Evolutionary conservation across 768 basidiomycete species (phyloP), one percentile per base, ranked within the genome.

Genomic region (Xerocomellus dryophilus): DNA sequence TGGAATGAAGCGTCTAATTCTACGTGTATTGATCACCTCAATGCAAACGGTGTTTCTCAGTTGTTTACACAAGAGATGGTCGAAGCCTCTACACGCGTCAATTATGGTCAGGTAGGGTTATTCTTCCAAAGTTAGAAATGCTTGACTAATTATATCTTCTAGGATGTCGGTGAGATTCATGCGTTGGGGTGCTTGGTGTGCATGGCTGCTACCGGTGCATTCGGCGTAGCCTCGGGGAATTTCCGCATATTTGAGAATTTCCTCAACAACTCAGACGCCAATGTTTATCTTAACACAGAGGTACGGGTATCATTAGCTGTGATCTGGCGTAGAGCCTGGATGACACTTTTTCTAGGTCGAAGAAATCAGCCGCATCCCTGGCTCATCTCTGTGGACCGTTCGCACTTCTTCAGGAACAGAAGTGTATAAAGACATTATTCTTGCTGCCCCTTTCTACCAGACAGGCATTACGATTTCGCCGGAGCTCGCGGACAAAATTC

Each of bases 391-490:
- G 32, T 88, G 86, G 84, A 73, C 74, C 3, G 69, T 90, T 45
- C 71, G 75, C 50, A 84, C 76, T 47, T 63, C 70, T 14, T 67
- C 71, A 18, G 82, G 83, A 21, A 71, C 76, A 15, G 56, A 68
- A 31, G 69, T 77, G 40, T 94, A 91, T 66, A 82, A 80, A 65
- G 84, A 83, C 3, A 80, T 98, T 51, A 85, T 98, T 64, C 76
- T 97, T 50, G 93, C 94, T 2, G 86, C 92, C 2, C 96, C 96
- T 3, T 89, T 84, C 76, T 84, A 90, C 70, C 82, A 78, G 25
- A 79, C 88, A 2, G 73, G 71, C 14, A 86, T 91, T 57, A 63
- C 65, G 6, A 67, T 89, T 23, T 77, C 85, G 5, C 47, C 67
- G 6, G 64, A 78, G 17, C 67, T 87, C 29, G 65, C 79, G 5